phyloP scores from a whole-genome alignment of 192 early-diverging fungal species.

The Coemansia sp. region DNA sequence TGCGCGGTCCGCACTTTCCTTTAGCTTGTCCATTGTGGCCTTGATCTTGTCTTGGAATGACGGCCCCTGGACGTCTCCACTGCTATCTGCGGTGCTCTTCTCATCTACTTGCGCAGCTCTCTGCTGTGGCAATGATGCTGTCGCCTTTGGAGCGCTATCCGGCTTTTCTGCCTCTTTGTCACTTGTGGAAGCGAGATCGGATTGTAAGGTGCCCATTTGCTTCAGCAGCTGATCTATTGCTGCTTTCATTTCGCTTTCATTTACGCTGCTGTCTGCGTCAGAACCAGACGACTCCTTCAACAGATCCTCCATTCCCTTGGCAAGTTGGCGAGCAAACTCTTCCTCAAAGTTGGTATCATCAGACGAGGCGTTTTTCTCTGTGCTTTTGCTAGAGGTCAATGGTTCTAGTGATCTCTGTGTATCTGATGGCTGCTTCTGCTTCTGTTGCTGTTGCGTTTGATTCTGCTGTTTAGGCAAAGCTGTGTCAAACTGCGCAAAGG shows the following conservation, averaged over 20 bases:
- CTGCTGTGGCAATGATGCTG: not conserved
- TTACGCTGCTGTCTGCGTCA: constrained; percentile 15
- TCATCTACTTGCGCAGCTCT: not conserved
- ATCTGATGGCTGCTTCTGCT: not conserved
- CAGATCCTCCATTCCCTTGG: constrained; percentile 76
- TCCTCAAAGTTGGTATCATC: constrained; percentile 57
- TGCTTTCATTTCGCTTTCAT: constrained; percentile 61
- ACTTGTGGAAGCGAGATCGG: constrained; percentile 39
- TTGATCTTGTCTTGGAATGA: constrained; percentile 89
- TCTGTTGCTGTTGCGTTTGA: constrained; percentile 38
- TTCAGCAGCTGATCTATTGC: constrained; percentile 77
- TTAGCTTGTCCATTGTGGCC: constrained; percentile 87
- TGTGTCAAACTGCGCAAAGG: constrained; percentile 71
- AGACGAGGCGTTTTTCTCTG: constrained; percentile 12
- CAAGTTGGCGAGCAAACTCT: constrained; percentile 73
- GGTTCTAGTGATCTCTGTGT: not conserved
- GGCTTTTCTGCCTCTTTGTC: not conserved
- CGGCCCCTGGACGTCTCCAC: constrained; percentile 8
- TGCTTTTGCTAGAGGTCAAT: not conserved
- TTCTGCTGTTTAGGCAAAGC: constrained; percentile 34
- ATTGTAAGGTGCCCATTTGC: constrained; percentile 57
- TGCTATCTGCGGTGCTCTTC: not conserved
- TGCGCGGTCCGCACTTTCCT: constrained; percentile 79
- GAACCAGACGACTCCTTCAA: constrained; percentile 38
- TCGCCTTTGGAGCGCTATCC: not conserved